Evolutionary conservation across 495 filamentous ascomycete genomes (phyloP).

Genomic region (Barbatosphaeria neglecta): DNA sequence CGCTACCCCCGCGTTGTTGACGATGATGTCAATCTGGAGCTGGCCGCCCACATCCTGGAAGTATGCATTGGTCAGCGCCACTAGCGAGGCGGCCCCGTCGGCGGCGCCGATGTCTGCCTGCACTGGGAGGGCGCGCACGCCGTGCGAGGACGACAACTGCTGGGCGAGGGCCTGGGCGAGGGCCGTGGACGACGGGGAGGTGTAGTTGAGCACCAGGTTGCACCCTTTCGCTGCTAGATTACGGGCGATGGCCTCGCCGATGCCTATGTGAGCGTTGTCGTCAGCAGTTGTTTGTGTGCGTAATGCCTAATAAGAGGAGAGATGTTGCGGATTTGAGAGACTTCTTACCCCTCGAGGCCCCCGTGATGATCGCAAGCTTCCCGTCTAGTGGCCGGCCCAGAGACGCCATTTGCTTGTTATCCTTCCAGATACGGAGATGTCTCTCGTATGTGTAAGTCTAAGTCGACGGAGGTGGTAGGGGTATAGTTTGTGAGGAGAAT

Average conservation of each 20-base stretch:
- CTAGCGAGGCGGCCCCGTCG: conserved; percentile 22
- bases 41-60: conserved; percentile 6
- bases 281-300: conserved; percentile 4
- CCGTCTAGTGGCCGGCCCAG: conserved; percentile 40
- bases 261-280: no score
- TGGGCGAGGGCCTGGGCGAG: conserved; percentile 18
- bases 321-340: background rate
- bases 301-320: background rate
- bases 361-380: conserved; percentile 69
- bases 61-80: conserved; percentile 16
- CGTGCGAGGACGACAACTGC: conserved; percentile 27
- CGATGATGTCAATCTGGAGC: conserved; percentile 71
- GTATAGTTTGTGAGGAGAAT: no score
- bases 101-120: conserved; percentile 34
- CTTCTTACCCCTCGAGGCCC: conserved; percentile 55
- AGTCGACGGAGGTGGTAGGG: background rate
- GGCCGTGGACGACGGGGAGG: conserved; percentile 33
- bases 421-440: background rate
- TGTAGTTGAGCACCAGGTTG: conserved; percentile 59
- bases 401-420: background rate
- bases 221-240: conserved; percentile 69
- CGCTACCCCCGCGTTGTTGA: conserved; percentile 79
- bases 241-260: conserved; percentile 70
- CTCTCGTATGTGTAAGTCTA: background rate
- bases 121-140: conserved; percentile 22